Base-by-base conservation (phyloP, 768 basidiomycete species). In the Cystobasidium onofrii region DNA sequence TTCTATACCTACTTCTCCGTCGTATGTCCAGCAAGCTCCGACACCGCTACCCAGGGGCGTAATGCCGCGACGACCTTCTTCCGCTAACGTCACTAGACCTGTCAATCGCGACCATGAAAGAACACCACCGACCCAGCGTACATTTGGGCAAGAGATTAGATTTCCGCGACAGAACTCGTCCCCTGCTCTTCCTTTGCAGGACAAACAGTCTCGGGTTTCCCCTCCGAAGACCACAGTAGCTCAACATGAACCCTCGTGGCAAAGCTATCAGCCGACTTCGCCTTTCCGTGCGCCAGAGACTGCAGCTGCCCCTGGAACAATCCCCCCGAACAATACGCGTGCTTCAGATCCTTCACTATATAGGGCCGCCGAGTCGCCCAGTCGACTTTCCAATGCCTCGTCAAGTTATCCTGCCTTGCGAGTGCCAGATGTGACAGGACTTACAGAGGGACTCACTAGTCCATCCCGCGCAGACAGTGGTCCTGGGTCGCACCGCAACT, bases 381-480 rank as follows among this genome's bases (percentile, higher is more conserved):
- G 41, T 29, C 6, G 29, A 60, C 23, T 4, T 4, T 60, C 57
- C 2, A 29, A 27, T 29, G 57, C 57, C 6, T 67, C 62, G 7
- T 65, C 41, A 9, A 15, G 10, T 17, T 39, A 73, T 60, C 23
- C 67, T 2, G 61, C 54, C 15, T 18, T 73, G 29, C 73, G 75
- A 9, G 36, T 79, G 18, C 78, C 78, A 7, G 75, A 79, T 36
- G 50, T 76, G 46, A 79, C 78, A 18, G 77, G 76, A 3, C 25
- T 79, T 1, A 79, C 78, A 3, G 78, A 79, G 6, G 73, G 75
- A 1, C 63, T 79, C 10, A 76, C 31, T 69, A 77, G 20, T 23
- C 50, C 57, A 33, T 29, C 39, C 0, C 36, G 67, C 9, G 65
- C 25, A 34, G 36, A 60, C 0, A 25, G 43, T 29, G 50, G 34